Base-by-base conservation (phyloP, 163 green algal species). In the Volvox carteri region DNA sequence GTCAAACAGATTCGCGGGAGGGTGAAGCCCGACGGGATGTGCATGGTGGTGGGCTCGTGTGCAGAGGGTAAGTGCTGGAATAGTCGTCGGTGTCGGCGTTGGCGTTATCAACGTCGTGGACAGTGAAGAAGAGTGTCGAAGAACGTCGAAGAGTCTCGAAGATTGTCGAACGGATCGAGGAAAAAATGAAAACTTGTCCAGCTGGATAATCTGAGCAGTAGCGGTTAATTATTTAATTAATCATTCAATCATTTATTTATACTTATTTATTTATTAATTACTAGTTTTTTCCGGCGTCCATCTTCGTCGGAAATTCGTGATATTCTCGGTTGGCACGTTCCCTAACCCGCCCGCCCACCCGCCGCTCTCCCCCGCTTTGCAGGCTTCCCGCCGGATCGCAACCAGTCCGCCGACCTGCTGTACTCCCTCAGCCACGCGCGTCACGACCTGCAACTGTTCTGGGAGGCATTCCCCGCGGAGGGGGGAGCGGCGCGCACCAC, bases 381-480 rank as follows among this genome's bases (percentile, higher is more conserved):
- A 93, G 92, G 95, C 73, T 93, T 96, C 56, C 80, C 93, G 1
- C 33, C 86, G 3, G 73, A 92, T 23, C n/a, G 70, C 33, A 96
- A 97, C 89, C 85, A 33, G 4, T 89, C 58, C 2, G 94, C 86
- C 25, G 94, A 97, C 84, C 94, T 97, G 86, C 87, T 97, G 72
- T 92, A 93, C 91, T 93, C 92, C 1, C 86, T 96, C 30, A 92
- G 86, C 19, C 92, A 96, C 86, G 90, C 91, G 0, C 41, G 78
- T 25, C 65, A 95, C 35, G 94, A 89, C 70, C 60, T 96, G 93
- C 94, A 99, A 92, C 93, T 97, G 62, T 98, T 99, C 89, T 98
- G 96, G 97, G 96, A 99, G 91, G 96, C 97, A 0, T 99, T 99
- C 90, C 97, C 97, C 23, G 96, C 97, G 0, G 96, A 93, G 8